Evolutionary conservation across 768 basidiomycete genomes (phyloP).

Genomic region (Phlebiopsis flavidoalba): DNA sequence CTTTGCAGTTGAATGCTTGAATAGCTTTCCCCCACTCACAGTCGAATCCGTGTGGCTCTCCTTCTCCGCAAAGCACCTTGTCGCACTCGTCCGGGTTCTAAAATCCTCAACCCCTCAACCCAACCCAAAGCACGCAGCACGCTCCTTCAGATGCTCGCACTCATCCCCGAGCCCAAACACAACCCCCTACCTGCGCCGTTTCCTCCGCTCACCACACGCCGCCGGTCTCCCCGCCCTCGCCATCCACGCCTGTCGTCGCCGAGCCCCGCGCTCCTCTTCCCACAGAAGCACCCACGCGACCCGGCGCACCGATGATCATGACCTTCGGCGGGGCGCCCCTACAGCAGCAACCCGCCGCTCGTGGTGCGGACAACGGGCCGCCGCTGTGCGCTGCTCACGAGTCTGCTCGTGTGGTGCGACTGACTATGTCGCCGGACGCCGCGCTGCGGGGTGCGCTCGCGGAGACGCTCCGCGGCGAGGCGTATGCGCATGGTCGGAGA

Average conservation of each 20-base stretch:
- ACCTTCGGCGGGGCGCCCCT: neutral
- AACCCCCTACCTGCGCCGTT: slow-evolving; percentile 1
- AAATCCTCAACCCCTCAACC: neutral
- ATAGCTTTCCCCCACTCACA: neutral
- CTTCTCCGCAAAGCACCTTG: neutral
- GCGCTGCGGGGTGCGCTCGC: neutral
- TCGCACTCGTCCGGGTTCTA: neutral
- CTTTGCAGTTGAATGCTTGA: neutral
- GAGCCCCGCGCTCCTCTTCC: neutral
- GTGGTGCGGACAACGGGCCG: neutral
- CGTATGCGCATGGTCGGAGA: neutral
- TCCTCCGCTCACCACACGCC: neutral
- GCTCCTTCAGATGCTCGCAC: slow-evolving; percentile 1
- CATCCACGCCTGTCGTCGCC: neutral
- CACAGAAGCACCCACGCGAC: neutral
- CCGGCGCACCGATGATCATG: neutral
- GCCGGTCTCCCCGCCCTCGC: neutral
- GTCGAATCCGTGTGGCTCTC: neutral
- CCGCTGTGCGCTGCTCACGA: neutral
- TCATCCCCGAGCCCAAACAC: neutral
- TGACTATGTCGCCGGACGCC: no score
- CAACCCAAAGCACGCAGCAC: neutral
- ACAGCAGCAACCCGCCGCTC: neutral
- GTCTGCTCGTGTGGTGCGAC: neutral
- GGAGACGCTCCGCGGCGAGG: neutral